Percentiles rank a stretch among this genome's conserved stretches.
These are phyloP conservation scores for Fusarium ambrosium DNA, from an alignment of 2,329 filamentous ascomycete genomes.

Conservation along the genomic window DNA sequence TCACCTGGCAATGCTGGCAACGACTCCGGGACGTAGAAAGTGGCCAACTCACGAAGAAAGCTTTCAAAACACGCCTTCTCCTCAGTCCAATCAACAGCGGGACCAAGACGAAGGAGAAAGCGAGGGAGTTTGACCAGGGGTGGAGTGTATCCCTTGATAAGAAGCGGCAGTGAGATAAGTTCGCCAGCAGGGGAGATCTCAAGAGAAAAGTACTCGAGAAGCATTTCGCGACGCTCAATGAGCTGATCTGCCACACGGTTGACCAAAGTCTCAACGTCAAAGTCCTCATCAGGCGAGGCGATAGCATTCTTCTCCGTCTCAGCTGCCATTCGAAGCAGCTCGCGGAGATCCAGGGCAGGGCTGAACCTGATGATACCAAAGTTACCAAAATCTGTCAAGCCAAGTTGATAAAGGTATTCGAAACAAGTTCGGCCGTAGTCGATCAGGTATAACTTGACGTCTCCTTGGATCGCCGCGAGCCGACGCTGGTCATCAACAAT, in stretches of 20 bases:
- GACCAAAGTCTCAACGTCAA: conserved; percentile 76
- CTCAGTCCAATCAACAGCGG: conserved; percentile 86
- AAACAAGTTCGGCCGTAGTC: conserved; percentile 90
- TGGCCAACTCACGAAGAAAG: conserved; percentile 87
- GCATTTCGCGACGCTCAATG: conserved; percentile 84
- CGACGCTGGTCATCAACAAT: conserved; percentile 89
- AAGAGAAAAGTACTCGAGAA: conserved; percentile 92
- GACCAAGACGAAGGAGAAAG: conserved; percentile 89
- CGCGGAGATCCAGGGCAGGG: conserved; percentile 78
- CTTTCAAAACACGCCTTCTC: conserved; percentile 89
- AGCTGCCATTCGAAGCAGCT: conserved; percentile 80
- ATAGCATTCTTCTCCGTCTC: conserved; percentile 72
- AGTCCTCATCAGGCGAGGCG: conserved; percentile 63
- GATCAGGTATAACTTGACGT: conserved; percentile 90
- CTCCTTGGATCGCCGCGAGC: conserved; percentile 92
- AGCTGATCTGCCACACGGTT: conserved; percentile 76
- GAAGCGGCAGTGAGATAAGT: conserved; percentile 82
- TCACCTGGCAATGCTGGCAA: conserved; percentile 68
- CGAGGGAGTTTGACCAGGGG: conserved; percentile 87
- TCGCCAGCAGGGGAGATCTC: conserved; percentile 84
- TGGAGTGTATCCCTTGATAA: conserved; percentile 91
- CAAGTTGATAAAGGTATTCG: conserved; percentile 96
- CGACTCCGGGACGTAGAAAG: conserved; percentile 91
- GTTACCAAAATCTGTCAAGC: conserved; percentile 95
- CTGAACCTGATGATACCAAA: conserved; percentile 87